Conservation (phyloP, 352 stramenopile species). For the Pythium phragmiticola region DNA sequence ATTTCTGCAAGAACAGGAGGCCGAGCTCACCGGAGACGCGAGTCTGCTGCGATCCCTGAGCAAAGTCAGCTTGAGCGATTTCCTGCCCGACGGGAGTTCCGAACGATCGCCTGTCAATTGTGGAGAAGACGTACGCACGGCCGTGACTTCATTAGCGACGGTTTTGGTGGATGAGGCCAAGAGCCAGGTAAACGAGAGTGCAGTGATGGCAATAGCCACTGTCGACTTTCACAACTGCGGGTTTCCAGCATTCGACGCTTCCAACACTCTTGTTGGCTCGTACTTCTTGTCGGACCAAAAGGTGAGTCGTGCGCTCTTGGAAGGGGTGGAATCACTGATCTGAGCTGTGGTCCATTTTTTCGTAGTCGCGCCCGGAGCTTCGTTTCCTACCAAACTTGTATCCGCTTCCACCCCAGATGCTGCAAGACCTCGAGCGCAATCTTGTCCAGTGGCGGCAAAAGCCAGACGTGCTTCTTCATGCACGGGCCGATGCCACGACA, state of each 20-base stretch:
- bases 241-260: conserved; percentile 53
- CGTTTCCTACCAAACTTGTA: conserved; percentile 63
- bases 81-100: conserved; percentile 23
- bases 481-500: conserved; percentile 7
- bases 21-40: conserved; percentile 49
- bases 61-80: conserved; percentile 55
- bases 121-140: conserved; percentile 9
- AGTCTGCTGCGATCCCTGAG: conserved; percentile 56
- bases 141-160: conserved; percentile 26
- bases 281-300: conserved; percentile 49
- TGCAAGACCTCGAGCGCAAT: conserved; percentile 46
- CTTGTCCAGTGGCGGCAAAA: conserved; percentile 34
- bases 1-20: conserved; percentile 63
- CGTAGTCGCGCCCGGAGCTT: conserved; percentile 34
- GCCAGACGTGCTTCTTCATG: conserved; percentile 14
- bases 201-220: conserved; percentile 38
- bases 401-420: conserved; percentile 57
- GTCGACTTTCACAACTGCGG: conserved; percentile 63
- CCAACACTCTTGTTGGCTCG: conserved; percentile 49
- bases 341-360: not conserved
- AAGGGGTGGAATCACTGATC: not conserved
- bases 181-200: conserved; percentile 29
- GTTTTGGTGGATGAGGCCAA: conserved; percentile 37
- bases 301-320: conserved; percentile 14
- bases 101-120: not conserved